Base-by-base conservation (phyloP, 257 asterid species). In the Rhazya stricta region DNA sequence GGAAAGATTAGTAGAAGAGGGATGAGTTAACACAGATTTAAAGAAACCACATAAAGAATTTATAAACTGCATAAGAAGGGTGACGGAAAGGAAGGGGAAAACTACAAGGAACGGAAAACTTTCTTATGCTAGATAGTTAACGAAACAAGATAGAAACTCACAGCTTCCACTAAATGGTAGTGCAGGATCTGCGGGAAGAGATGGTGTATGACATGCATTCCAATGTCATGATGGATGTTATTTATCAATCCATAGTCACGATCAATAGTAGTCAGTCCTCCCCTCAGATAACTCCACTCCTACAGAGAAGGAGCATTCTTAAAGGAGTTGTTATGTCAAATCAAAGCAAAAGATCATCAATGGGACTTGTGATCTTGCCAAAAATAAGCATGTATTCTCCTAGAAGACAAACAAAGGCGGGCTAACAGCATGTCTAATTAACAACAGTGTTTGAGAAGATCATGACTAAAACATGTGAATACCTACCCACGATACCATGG, bases 401-500 rank as follows among this genome's bases (percentile, higher is more conserved):
- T 57, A 23, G 8, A 21, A 57, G 34, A 57, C 9, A 4, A 23
- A 21, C 65, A 57, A 57, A 9, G 5, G 13, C 6, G 3, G 19
- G 58, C 58, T 53, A 53, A 53, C n/a, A 16, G n/a, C n/a, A n/a
- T 53, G 58, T 19, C 58, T 12, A 1, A n/a, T n/a, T n/a, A n/a
- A n/a, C n/a, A n/a, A 1, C 1, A 16, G 19, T 6, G 13, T 13
- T 13, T 12, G 23, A 23, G n/a, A 6, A 16, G 3, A 53, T 16
- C 19, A 23, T 13, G 3, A 12, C 6, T n/a, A n/a, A n/a, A n/a
- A n/a, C n/a, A n/a, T n/a, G n/a, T 57, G 5, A 76, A 70, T 81
- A 82, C 90, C 86, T 84, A 77, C 57, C 88, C 87, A 4, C 90
- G 79, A 78, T 82, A 86, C 90, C 90, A 86, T 36, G 90, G 88